Evolutionary conservation across 495 filamentous ascomycete species (phyloP).

Genomic region (Aspergillus haitiensis): DNA sequence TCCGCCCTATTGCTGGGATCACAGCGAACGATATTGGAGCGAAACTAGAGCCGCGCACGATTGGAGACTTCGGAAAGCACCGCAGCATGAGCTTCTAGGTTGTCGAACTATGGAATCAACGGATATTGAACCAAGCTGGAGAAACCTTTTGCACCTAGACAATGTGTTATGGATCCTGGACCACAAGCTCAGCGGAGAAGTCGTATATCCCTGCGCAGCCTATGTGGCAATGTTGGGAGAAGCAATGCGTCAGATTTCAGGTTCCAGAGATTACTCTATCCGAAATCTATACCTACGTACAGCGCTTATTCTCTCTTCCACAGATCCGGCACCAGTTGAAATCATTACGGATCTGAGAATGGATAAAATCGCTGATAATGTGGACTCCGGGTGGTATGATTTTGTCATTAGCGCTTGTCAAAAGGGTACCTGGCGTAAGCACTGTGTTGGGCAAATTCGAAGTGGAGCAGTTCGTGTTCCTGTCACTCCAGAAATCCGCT

Average conservation of each 20-base stretch:
- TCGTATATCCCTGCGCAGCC: constrained; percentile 48
- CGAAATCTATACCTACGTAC: constrained; percentile 22
- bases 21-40: constrained; percentile 32
- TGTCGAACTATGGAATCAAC: constrained; percentile 37
- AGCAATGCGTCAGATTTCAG: constrained; percentile 42
- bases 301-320: constrained; percentile 28
- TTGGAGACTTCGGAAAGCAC: constrained; percentile 28
- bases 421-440: background rate
- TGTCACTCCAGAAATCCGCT: background rate
- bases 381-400: constrained; percentile 44
- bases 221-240: constrained; percentile 51
- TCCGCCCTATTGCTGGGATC: constrained; percentile 41
- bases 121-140: constrained; percentile 52
- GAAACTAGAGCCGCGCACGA: constrained; percentile 33
- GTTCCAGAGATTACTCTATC: constrained; percentile 22
- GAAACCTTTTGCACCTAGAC: constrained; percentile 44
- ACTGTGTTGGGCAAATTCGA: background rate
- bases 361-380: constrained; percentile 29
- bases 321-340: constrained; percentile 18
- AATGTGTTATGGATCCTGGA: constrained; percentile 49
- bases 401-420: constrained; percentile 38
- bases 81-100: constrained; percentile 37
- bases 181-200: constrained; percentile 35
- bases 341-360: constrained; percentile 39
- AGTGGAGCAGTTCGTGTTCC: background rate